Percentiles rank a stretch among this genome's conserved stretches.
Evolutionary conservation across 768 basidiomycete genomes (phyloP).

Genomic region (Antrodiella citrinella): DNA sequence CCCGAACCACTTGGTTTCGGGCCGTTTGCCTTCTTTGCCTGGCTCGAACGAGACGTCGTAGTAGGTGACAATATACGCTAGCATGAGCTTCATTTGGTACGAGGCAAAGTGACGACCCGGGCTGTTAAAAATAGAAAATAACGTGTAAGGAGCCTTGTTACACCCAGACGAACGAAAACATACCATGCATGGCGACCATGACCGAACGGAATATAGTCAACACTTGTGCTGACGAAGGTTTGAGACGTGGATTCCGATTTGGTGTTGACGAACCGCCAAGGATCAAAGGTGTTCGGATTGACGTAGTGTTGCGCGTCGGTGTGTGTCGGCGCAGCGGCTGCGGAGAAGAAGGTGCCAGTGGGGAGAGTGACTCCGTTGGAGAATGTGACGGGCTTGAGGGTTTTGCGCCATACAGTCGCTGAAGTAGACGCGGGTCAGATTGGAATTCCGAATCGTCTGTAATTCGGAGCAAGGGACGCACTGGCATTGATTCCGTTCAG

Average conservation of each 20-base stretch:
- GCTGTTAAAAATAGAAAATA: slow-evolving; percentile 11
- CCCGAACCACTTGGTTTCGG: slow-evolving; percentile 12
- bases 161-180: neutral
- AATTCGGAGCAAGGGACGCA: slow-evolving; percentile 1
- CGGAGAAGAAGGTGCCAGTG: slow-evolving; percentile 11
- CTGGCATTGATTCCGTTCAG: slow-evolving; percentile 10
- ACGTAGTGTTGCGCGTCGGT: slow-evolving; percentile 18
- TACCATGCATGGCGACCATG: slow-evolving; percentile 17
- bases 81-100: slow-evolving; percentile 26
- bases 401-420: slow-evolving; percentile 6
- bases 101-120: slow-evolving; percentile 29
- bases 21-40: slow-evolving; percentile 13
- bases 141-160: neutral
- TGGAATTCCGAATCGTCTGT: too few species aligned
- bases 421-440: too few species aligned
- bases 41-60: slow-evolving; percentile 23
- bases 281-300: slow-evolving; percentile 15
- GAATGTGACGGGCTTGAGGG: slow-evolving; percentile 11
- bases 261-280: slow-evolving; percentile 17
- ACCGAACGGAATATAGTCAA: slow-evolving; percentile 13
- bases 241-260: slow-evolving; percentile 7
- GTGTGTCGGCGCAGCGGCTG: slow-evolving; percentile 11
- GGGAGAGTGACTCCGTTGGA: slow-evolving; percentile 18
- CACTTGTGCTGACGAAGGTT: slow-evolving; percentile 11
- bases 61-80: slow-evolving; percentile 24